Evolutionary conservation across 768 basidiomycete species (phyloP).

Genomic region (Pleurotus giganteus): DNA sequence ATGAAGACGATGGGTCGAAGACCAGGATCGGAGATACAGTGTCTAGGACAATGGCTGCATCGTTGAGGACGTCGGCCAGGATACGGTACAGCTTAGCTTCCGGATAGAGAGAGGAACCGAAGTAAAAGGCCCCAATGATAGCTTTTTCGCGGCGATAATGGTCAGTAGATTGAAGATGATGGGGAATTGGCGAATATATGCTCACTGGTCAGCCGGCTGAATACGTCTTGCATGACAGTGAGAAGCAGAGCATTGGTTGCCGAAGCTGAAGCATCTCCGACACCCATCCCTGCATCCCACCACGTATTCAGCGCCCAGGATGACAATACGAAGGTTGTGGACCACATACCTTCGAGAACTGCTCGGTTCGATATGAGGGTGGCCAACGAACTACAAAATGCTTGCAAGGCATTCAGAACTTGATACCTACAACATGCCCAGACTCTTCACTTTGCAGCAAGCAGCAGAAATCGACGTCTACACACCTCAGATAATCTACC

Average conservation of each 20-base stretch:
- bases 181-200: conserved; percentile 5
- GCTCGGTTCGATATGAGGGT: conserved; percentile 65
- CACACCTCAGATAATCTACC: conserved; percentile 56
- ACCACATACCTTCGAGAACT: conserved; percentile 54
- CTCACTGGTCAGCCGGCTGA: conserved; percentile 63
- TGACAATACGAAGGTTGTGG: background rate
- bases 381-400: conserved; percentile 67
- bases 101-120: conserved; percentile 64
- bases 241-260: conserved; percentile 65
- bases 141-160: conserved; percentile 33
- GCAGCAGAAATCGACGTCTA: conserved; percentile 1
- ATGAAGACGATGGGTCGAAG: conserved; percentile 26
- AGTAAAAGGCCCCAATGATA: conserved; percentile 57
- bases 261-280: conserved; percentile 65
- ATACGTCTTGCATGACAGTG: conserved; percentile 64
- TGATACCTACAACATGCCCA: conserved; percentile 49
- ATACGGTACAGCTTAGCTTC: conserved; percentile 72
- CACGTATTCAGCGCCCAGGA: background rate
- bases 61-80: conserved; percentile 66
- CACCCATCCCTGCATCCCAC: conserved; percentile 51
- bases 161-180: background rate
- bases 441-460: conserved; percentile 8
- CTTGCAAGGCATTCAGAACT: conserved; percentile 62
- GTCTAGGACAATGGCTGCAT: conserved; percentile 57
- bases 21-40: conserved; percentile 54